Evolutionary conservation across 2,329 filamentous ascomycete genomes (phyloP).

Genomic region (Xylariaceae sp.): DNA sequence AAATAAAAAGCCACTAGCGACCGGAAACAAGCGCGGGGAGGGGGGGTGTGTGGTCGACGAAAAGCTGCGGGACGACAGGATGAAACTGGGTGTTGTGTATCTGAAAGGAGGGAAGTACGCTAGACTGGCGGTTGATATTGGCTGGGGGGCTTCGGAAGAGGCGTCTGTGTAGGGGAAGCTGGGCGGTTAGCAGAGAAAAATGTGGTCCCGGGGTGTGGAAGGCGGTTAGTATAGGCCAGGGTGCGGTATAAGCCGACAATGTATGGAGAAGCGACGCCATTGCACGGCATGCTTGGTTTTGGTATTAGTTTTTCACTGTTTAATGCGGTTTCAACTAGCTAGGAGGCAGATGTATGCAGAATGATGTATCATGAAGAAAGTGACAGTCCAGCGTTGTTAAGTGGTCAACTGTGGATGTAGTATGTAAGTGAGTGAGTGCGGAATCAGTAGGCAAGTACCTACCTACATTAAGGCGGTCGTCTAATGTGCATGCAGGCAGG

Average conservation of each 20-base stretch:
- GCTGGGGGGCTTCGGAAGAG: constrained; percentile 37
- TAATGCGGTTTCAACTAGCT: no score
- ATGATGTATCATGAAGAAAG: neutral
- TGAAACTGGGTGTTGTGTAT: constrained; percentile 51
- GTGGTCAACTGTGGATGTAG: neutral
- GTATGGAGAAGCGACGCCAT: neutral
- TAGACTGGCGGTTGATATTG: constrained; percentile 47
- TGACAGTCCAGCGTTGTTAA: neutral
- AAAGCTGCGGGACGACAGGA: constrained; percentile 34
- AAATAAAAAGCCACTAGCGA: constrained; percentile 32
- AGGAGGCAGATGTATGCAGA: no score
- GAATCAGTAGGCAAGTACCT: neutral
- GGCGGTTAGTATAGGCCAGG: constrained; percentile 16
- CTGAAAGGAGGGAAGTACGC: constrained; percentile 40
- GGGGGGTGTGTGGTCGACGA: no score
- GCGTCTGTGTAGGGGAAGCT: constrained; percentile 43
- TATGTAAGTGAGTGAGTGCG: neutral
- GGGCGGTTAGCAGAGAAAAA: constrained; percentile 39
- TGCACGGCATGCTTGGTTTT: neutral
- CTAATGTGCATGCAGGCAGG: constrained; percentile 2
- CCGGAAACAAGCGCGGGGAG: constrained; percentile 25
- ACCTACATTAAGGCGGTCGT: neutral
- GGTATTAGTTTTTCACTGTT: neutral
- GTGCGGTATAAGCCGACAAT: neutral
- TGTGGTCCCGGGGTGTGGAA: constrained; percentile 15